These are phyloP conservation scores for Xylaria sp. DNA, from an alignment of 2,329 filamentous ascomycete species.

Conservation along the genomic window DNA sequence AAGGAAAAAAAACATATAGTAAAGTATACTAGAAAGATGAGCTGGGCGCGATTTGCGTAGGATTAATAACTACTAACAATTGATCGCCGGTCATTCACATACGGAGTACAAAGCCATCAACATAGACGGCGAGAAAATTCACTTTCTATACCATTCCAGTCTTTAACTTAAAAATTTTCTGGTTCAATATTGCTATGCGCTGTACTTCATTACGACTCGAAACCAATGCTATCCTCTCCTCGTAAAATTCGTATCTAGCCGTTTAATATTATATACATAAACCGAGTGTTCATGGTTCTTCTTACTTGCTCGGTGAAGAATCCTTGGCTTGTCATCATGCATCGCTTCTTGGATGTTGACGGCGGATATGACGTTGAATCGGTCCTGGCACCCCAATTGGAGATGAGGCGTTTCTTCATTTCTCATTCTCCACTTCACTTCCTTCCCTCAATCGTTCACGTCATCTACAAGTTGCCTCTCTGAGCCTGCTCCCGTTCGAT, in stretches of 20 bases:
- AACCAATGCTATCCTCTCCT: not conserved
- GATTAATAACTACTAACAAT: not conserved
- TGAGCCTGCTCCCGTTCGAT: conserved; percentile 92
- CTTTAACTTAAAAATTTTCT: not conserved
- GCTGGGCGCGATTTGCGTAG: not conserved
- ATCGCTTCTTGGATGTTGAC: not conserved
- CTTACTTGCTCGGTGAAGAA: not conserved
- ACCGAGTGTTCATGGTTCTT: not conserved
- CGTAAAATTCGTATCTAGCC: conserved; percentile 12
- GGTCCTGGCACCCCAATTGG: not conserved
- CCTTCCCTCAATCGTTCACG: not conserved
- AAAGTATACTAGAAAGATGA: not conserved
- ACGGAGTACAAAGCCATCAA: not conserved
- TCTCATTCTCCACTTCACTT: not conserved
- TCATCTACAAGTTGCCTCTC: conserved; percentile 77
- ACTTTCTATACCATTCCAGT: no score
- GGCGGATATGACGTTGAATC: not conserved
- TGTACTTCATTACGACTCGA: not conserved
- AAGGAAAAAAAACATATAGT: not conserved
- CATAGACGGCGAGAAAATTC: not conserved
- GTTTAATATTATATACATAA: conserved; percentile 22
- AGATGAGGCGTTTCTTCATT: not conserved
- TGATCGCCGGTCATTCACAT: conserved; percentile 2
- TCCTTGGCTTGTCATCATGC: conserved; percentile 1
- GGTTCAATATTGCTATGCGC: not conserved